Percentiles rank a stretch among this genome's conserved stretches.
Evolutionary conservation across 768 basidiomycete species (phyloP).

Genomic region (Boletellus ananiceps): DNA sequence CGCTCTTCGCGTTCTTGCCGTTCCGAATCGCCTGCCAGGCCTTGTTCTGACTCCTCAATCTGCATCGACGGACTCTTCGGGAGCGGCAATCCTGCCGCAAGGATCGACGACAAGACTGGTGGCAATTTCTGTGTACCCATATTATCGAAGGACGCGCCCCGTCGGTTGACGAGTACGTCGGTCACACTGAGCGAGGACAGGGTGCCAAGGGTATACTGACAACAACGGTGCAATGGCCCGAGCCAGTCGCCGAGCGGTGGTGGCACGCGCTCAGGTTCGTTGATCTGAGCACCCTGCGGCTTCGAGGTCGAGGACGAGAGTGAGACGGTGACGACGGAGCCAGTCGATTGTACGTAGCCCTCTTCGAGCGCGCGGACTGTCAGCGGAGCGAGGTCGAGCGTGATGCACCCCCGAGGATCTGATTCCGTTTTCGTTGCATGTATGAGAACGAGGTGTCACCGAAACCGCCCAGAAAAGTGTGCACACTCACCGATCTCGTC

Average conservation of each 20-base stretch:
- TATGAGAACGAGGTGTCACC: too few species aligned
- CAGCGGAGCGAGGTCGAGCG: slow-evolving; percentile 50
- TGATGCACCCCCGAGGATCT: slow-evolving; percentile 33
- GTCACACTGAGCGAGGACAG: slow-evolving; percentile 34
- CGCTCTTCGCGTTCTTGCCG: slow-evolving; percentile 62
- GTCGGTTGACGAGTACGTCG: slow-evolving; percentile 24
- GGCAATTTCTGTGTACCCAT: slow-evolving; percentile 24
- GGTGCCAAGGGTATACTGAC: slow-evolving; percentile 43
- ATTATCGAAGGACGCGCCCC: slow-evolving; percentile 17
- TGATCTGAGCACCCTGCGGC: slow-evolving; percentile 13
- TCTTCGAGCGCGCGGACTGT: slow-evolving; percentile 36
- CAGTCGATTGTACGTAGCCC: slow-evolving; percentile 32
- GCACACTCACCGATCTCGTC: slow-evolving; percentile 34
- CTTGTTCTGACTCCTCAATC: slow-evolving; percentile 34
- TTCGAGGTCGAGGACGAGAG: slow-evolving; percentile 20
- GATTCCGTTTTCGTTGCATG: not conserved
- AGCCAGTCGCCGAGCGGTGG: slow-evolving; percentile 35
- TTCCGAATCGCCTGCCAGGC: slow-evolving; percentile 23
- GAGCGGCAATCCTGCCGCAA: slow-evolving; percentile 48
- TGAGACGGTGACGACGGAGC: slow-evolving; percentile 32
- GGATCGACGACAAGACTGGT: slow-evolving; percentile 35
- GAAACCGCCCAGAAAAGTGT: too few species aligned
- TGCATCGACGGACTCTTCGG: slow-evolving; percentile 74
- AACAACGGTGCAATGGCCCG: slow-evolving; percentile 49
- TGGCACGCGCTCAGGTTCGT: not conserved